Conservation (phyloP, 306 rosid genomes). For the Inga oerstediana region DNA sequence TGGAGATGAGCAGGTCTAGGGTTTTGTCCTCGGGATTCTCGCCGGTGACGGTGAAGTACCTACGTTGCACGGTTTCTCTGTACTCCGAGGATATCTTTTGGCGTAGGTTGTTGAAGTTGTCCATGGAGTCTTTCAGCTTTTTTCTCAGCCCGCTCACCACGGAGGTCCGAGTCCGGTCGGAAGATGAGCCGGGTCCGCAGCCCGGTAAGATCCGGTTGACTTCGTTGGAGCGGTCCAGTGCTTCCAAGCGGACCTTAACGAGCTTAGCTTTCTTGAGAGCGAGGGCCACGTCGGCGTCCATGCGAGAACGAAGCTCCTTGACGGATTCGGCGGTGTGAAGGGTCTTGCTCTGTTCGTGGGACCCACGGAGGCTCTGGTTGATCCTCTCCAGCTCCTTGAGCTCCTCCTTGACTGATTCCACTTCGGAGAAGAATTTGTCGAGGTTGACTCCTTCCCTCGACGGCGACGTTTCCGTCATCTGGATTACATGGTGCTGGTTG, state of each 20-base stretch:
- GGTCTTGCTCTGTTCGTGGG: constrained; percentile 72
- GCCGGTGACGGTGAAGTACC: constrained; percentile 89
- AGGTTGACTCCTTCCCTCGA: constrained; percentile 44
- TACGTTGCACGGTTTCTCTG: constrained; percentile 77
- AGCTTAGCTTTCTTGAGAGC: constrained; percentile 79
- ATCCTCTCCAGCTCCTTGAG: constrained; percentile 70
- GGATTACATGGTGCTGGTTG: constrained; percentile 49
- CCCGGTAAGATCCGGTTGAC: constrained; percentile 54
- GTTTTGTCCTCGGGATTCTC: constrained; percentile 84
- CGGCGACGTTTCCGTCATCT: constrained; percentile 45
- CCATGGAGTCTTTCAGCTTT: constrained; percentile 83
- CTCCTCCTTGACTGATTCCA: constrained; percentile 72
- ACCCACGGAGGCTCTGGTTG: constrained; percentile 42
- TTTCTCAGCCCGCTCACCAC: constrained; percentile 74
- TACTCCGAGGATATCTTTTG: constrained; percentile 82
- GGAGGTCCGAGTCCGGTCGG: constrained; percentile 75
- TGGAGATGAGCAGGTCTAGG: constrained; percentile 79
- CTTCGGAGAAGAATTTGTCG: constrained; percentile 73
- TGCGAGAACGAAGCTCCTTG: constrained; percentile 79
- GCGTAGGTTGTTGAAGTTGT: constrained; percentile 63
- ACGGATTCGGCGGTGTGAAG: constrained; percentile 74
- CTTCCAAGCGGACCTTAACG: constrained; percentile 70
- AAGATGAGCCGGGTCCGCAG: constrained; percentile 81
- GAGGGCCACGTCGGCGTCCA: constrained; percentile 78
- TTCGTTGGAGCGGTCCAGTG: constrained; percentile 77